Evolutionary conservation across 139 green algal genomes (phyloP), one percentile per base, ranked within the genome.

Genomic region (Tetradesmus obliquus): DNA sequence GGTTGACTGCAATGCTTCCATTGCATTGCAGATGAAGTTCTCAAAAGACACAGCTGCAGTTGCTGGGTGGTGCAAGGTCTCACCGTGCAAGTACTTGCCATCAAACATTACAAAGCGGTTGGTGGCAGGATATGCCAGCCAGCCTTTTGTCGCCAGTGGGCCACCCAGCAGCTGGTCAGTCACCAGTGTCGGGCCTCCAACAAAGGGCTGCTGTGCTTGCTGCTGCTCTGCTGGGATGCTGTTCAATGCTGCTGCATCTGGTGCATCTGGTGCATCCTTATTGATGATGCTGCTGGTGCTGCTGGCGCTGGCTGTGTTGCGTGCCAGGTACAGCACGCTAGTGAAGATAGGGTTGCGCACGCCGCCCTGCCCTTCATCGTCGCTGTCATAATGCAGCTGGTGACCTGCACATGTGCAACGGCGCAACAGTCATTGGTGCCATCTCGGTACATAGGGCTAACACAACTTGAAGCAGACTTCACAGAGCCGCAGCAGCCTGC

Each of bases 301-400:
- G 76, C 76, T 58, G 54, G 22, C n/a, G 88, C 79, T 86, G 79
- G 20, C 79, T 83, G 58, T 88, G 81, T 82, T 83, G 62, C 17
- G 19, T 32, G 76, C 87, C 4, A 96, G 87, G 91, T 94, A 96
- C 12, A 94, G 53, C 22, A 96, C 92, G 8, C 58, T 90, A 8
- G 72, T 93, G 3, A 95, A 85, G 80, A 96, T 94, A 10, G 94
- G 93, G 91, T 96, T 94, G 32, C 92, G 79, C 55, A 95, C 87
- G 19, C 91, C 92, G 4, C 92, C 92, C 55, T 79, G 79, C 5
- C 93, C 93, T 74, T 95, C 93, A 72, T 94, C 91, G 82, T 96
- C 94, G 24, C 74, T 92, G 83, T 96, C 94, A 92, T 95, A 96
- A 60, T 96, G 94, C 74, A 96, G 88, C 92, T 97, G 95, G 91